Evolutionary conservation across 768 basidiomycete species (phyloP), one percentile per base, ranked within the genome.

Genomic region (Fistulinella prunicolor): DNA sequence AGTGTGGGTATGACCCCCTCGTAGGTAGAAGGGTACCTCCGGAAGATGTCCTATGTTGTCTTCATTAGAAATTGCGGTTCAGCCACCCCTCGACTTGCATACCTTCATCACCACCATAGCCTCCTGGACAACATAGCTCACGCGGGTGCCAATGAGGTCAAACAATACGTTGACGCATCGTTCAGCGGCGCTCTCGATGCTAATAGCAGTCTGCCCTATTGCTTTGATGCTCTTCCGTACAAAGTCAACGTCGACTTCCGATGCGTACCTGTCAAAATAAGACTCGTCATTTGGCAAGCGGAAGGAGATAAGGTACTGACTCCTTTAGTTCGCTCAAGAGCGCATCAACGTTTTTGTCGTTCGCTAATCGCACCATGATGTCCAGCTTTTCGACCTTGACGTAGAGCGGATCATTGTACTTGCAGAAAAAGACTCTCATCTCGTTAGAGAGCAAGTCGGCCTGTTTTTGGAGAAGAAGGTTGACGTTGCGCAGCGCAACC

Each of bases 351-450:
- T 97, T 99, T 67, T 80, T 84, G 53, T 97, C 95, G 19, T 77
- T 79, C 12, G 92, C 94, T 47, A 99, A 72, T 46, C 92, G 78
- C 42, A 97, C 89, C 96, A 99, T 99, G 64, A 98, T 96, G 58
- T 97, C 96, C 56, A 99, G 72, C 69, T 99, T 98, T 69, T 97
- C 96, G 44, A 97, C 82, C 69, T 99, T 99, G 66, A 98, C 94
- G 61, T 98, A 99, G n/a, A 95, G 72, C 6, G 95, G 95, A 62
- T 99, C 95, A 62, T 98, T 98, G 72, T 99, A 98, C 69, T 99
- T 99, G 83, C 95, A 97, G 76, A 98, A 99, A 68, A 99, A 99
- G 17, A 99, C 96, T 38, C 94, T 81, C 91, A 99, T 94, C 68
- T 99, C 95, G 68, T 89, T 96, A 7, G 86, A 81, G 9, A 99